A percentile compares a stretch with the other conserved stretches of the same genome.
These are phyloP conservation scores for Trichoderma sp. DNA, from an alignment of 2,329 filamentous ascomycete genomes.

Conservation along the genomic window DNA sequence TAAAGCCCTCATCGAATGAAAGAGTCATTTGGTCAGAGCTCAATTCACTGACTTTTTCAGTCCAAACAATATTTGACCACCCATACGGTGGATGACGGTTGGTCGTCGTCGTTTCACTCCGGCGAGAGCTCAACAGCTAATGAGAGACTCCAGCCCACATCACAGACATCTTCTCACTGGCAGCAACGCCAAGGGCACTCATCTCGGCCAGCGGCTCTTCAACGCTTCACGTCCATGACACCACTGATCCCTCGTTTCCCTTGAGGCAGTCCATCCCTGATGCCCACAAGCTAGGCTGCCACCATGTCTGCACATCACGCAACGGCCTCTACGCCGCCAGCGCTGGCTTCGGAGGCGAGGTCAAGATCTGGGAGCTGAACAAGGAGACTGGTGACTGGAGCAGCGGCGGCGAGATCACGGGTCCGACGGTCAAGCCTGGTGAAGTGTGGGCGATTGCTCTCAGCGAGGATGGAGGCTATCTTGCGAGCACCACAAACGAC, in stretches of 20 bases:
- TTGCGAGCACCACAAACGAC: constrained; percentile 86
- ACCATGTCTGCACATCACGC: constrained; percentile 75
- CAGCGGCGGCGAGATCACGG: constrained; percentile 46
- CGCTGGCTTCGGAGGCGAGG: constrained; percentile 85
- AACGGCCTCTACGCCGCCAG: constrained; percentile 76
- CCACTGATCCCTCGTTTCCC: constrained; percentile 69
- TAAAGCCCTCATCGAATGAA: constrained; percentile 27
- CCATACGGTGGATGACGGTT: constrained; percentile 86
- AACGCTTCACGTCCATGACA: constrained; percentile 78
- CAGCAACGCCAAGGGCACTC: constrained; percentile 71
- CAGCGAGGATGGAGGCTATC: constrained; percentile 78
- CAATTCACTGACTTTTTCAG: constrained; percentile 49
- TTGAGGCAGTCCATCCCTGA: constrained; percentile 76
- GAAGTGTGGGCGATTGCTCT: constrained; percentile 88
- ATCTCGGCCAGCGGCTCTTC: constrained; percentile 86
- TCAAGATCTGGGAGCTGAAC: constrained; percentile 76
- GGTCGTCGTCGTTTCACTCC: constrained; percentile 35
- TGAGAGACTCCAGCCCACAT: constrained; percentile 64
- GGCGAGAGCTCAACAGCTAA: constrained; percentile 34
- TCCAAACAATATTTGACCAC: constrained; percentile 98
- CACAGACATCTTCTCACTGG: constrained; percentile 82
- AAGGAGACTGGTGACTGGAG: constrained; percentile 60
- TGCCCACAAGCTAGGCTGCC: constrained; percentile 86
- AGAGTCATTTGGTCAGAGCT: neutral
- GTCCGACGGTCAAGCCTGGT: constrained; percentile 58